Evolutionary conservation across 495 filamentous ascomycete genomes (phyloP).

Genomic region (Chaetomidium leptoderma): DNA sequence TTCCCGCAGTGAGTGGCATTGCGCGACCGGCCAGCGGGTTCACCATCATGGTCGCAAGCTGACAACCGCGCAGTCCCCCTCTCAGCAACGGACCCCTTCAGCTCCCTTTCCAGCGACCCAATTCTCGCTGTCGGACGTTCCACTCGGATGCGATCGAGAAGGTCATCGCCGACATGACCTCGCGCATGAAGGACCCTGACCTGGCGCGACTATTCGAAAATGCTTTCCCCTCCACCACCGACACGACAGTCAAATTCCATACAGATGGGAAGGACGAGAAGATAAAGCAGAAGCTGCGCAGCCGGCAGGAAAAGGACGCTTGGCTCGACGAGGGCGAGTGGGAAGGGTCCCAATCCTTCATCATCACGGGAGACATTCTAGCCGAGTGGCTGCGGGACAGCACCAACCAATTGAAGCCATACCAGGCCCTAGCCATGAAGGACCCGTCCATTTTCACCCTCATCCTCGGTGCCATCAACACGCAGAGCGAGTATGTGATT

Average conservation of each 20-base stretch:
- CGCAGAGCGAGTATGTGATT: conserved; percentile 91
- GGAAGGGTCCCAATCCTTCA: conserved; percentile 84
- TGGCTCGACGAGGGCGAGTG: conserved; percentile 55
- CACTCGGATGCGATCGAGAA: conserved; percentile 77
- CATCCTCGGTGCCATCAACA: conserved; percentile 93
- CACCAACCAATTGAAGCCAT: conserved; percentile 89
- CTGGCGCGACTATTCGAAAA: conserved; percentile 93
- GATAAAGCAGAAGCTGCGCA: conserved; percentile 21
- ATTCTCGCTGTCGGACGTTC: conserved; percentile 80
- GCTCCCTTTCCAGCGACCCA: conserved; percentile 87
- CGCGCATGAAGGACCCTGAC: conserved; percentile 77
- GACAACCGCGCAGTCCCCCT: conserved; percentile 52
- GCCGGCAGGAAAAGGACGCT: conserved; percentile 9
- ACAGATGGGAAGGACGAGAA: conserved; percentile 43
- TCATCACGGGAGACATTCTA: conserved; percentile 98
- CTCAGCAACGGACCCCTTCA: conserved; percentile 72
- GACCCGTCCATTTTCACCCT: conserved; percentile 71
- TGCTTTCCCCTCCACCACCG: conserved; percentile 91
- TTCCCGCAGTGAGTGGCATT: conserved; percentile 39
- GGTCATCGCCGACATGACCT: conserved; percentile 76
- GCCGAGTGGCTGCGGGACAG: conserved; percentile 98
- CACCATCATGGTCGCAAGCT: neutral
- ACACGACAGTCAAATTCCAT: conserved; percentile 75
- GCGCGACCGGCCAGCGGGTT: neutral
- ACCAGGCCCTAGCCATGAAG: conserved; percentile 76